Evolutionary conservation across 371 early-diverging fungal species (phyloP).

Genomic region (Actinomortierella wolfii): DNA sequence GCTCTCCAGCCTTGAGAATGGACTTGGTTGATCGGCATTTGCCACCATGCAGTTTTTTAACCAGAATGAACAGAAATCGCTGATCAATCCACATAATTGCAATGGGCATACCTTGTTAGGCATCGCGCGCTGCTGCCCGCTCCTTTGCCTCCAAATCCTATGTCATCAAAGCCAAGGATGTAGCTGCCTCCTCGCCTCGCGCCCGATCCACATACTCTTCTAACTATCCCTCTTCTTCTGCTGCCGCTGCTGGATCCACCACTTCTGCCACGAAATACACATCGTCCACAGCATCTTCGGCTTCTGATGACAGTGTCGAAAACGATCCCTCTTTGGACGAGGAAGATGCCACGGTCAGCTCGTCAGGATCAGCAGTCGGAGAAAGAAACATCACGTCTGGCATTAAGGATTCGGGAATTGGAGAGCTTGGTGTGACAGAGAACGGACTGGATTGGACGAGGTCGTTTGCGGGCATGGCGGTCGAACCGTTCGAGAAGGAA

Average conservation of each 20-base stretch:
- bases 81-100: no score
- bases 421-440: slow-evolving; percentile 16
- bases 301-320: slow-evolving; percentile 17
- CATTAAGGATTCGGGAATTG: slow-evolving; percentile 34
- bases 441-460: slow-evolving; percentile 64
- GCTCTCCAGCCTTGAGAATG: no score
- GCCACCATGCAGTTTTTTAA: no score
- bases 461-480: slow-evolving; percentile 75
- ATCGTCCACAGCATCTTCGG: background rate
- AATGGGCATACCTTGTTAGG: no score
- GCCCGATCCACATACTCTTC: no score
- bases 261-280: background rate
- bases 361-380: background rate
- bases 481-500: slow-evolving; percentile 72
- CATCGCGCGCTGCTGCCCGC: no score
- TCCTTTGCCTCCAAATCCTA: slow-evolving; percentile 31
- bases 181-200: slow-evolving; percentile 3
- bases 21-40: no score
- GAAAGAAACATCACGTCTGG: no score
- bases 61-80: no score
- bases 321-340: slow-evolving; percentile 2
- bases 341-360: slow-evolving; percentile 3
- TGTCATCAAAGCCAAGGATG: slow-evolving; percentile 19
- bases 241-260: slow-evolving; percentile 10
- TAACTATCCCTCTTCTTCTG: no score